Evolutionary conservation across 2,329 filamentous ascomycete species (phyloP).

Genomic region (Acephala macrosclerotiorum): DNA sequence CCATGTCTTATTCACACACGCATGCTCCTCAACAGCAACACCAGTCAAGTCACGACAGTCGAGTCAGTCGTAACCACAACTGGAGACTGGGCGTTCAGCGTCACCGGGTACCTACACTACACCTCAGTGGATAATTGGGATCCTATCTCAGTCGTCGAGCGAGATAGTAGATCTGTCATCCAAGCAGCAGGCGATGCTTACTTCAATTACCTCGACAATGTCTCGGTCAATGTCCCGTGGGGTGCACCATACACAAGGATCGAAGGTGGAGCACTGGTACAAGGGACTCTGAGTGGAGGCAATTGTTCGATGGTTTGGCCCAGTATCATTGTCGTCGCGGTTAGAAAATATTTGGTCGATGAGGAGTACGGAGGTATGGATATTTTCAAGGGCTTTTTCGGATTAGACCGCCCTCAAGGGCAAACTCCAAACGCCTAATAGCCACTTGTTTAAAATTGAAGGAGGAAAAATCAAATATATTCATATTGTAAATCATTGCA

Average conservation of each 20-base stretch:
- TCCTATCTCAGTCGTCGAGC: slow-evolving; percentile 19
- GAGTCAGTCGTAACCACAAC: slow-evolving; percentile 21
- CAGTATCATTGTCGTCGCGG: slow-evolving; percentile 1
- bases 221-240: slow-evolving; percentile 11
- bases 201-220: slow-evolving; percentile 23
- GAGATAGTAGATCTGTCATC: slow-evolving; percentile 22
- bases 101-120: slow-evolving; percentile 22
- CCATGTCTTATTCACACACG: slow-evolving; percentile 30
- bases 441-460: slow-evolving; percentile 27
- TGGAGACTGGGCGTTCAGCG: slow-evolving; percentile 32
- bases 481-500: slow-evolving; percentile 15
- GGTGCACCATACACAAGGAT: slow-evolving; percentile 4
- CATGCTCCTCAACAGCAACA: slow-evolving; percentile 21
- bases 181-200: slow-evolving; percentile 27
- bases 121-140: slow-evolving; percentile 22
- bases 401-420: slow-evolving; percentile 12
- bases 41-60: slow-evolving; percentile 17
- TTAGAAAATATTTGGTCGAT: slow-evolving; percentile 24
- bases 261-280: not conserved
- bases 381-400: slow-evolving; percentile 22
- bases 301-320: slow-evolving; percentile 1
- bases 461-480: slow-evolving; percentile 26
- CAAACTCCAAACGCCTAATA: slow-evolving; percentile 22
- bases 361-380: slow-evolving; percentile 22
- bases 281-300: not conserved